Base-by-base conservation (phyloP, 2,329 filamentous ascomycete species). In the Curvularia eragrostidis region DNA sequence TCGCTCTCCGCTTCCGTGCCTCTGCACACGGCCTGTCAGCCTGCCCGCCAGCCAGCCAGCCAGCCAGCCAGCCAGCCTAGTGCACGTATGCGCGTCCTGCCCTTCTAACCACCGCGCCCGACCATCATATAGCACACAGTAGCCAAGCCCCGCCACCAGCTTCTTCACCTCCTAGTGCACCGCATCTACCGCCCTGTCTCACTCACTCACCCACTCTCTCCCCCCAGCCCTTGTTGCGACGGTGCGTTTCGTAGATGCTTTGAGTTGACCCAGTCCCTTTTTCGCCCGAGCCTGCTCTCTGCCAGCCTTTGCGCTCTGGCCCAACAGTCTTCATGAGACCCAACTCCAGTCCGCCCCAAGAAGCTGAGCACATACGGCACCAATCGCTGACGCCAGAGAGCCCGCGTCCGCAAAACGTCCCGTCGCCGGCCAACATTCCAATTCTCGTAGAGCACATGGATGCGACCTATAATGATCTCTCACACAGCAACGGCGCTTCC, bases 361-460 rank as follows among this genome's bases (percentile, higher is more conserved):
- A 84, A 75, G 78, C 83, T 71, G 78, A 79, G 69, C 84, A 88
- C 75, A 85, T 87, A 74, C 85, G 84, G 73, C 86, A 86, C 78
- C 84, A 87, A 75, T 84, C 84, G 64, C 79, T 89, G 71, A 89
- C 87, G 72, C 89, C 89, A 63, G 85, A 89, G 72, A 90, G 87
- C 73, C 89, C 89, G 71, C 87, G 88, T 68, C 89, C 89, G 65
- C 77, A 90, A 68, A 87, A 90, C 76, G 81, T 88, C 65, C 84
- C 88, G 65, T 85, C 88, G 75, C 87, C 88, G 52, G 83, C 86
- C 66, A 89, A 86, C 66, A 89, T 91, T 58, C 87, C 88, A 56
- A 84, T 91, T 53, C 62, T 91, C 70, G 84, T 87, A 72, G 87
- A 88, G 73, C 87, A 90, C 78, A 91, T 87, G 84, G 88, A 91